Conservation (phyloP, 257 asterid genomes). For the Scutellaria baicalensis region DNA sequence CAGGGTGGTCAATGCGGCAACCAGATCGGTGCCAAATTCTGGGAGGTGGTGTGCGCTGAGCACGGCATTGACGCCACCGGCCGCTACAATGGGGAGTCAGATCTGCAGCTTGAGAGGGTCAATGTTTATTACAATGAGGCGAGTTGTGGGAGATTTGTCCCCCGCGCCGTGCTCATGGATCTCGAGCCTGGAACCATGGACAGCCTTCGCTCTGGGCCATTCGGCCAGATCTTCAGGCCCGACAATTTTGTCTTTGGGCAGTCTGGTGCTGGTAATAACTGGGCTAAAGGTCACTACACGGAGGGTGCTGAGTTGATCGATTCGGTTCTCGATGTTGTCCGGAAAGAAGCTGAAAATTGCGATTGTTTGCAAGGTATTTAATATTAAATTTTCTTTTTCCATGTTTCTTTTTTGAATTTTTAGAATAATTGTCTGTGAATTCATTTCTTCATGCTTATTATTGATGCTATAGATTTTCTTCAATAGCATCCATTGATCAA, state of each 20-base stretch:
- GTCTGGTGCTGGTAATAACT: conserved; percentile 32
- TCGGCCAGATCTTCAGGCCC: conserved; percentile 35
- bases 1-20: conserved; percentile 54
- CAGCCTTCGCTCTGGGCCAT: conserved; percentile 35
- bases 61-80: conserved; percentile 49
- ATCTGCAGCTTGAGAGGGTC: conserved; percentile 39
- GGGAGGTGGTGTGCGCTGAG: conserved; percentile 49
- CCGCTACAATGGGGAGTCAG: conserved; percentile 34
- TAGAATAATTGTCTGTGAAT: not conserved
- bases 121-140: conserved; percentile 47
- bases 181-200: conserved; percentile 55
- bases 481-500: too few relatives aligned
- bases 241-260: conserved; percentile 38
- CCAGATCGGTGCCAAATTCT: conserved; percentile 46
- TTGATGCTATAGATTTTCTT: too few relatives aligned
- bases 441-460: too few relatives aligned
- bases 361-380: conserved; percentile 35
- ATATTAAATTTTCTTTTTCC: not conserved
- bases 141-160: conserved; percentile 37
- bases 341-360: conserved; percentile 45
- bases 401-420: not conserved
- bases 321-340: conserved; percentile 43
- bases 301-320: conserved; percentile 48
- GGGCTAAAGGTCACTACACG: conserved; percentile 38
- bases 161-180: conserved; percentile 44